These are phyloP conservation scores for Neoboletus brunneissimus DNA, from an alignment of 768 basidiomycete genomes.

Conservation along the genomic window DNA sequence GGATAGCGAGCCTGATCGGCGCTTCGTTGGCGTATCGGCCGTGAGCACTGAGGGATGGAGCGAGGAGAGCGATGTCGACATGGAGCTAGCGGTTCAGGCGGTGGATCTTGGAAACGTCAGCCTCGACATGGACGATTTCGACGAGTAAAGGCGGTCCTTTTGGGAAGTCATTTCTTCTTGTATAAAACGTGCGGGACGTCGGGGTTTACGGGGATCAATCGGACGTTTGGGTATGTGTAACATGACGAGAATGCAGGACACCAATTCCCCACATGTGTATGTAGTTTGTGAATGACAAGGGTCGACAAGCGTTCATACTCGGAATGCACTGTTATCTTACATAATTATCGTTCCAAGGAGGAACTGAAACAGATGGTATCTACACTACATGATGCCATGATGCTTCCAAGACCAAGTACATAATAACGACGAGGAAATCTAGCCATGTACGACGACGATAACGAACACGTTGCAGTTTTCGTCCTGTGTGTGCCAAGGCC, in stretches of 20 bases:
- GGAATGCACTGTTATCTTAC: no score
- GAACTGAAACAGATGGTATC: neutral
- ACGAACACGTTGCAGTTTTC: neutral
- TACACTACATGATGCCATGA: constrained; percentile 4
- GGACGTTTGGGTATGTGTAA: no score
- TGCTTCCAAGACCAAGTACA: no score
- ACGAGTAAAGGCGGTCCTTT: constrained; percentile 9
- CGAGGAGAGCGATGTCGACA: constrained; percentile 14
- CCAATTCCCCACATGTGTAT: constrained; percentile 9
- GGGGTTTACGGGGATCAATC: neutral
- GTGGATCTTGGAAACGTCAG: constrained; percentile 17
- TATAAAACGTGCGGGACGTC: neutral
- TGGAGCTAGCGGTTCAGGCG: constrained; percentile 16
- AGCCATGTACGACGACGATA: neutral
- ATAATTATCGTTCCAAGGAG: no score
- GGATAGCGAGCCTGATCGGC: neutral
- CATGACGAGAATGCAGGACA: no score
- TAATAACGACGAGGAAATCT: neutral
- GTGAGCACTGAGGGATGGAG: neutral
- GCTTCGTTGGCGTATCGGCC: neutral
- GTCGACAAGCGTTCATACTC: no score
- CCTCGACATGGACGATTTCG: constrained; percentile 29
- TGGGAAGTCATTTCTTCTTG: no score
- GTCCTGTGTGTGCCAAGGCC: neutral
- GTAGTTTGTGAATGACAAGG: neutral